Base-by-base conservation (phyloP, 2,329 filamentous ascomycete genomes). In the Thielaviopsis ethacetica region DNA sequence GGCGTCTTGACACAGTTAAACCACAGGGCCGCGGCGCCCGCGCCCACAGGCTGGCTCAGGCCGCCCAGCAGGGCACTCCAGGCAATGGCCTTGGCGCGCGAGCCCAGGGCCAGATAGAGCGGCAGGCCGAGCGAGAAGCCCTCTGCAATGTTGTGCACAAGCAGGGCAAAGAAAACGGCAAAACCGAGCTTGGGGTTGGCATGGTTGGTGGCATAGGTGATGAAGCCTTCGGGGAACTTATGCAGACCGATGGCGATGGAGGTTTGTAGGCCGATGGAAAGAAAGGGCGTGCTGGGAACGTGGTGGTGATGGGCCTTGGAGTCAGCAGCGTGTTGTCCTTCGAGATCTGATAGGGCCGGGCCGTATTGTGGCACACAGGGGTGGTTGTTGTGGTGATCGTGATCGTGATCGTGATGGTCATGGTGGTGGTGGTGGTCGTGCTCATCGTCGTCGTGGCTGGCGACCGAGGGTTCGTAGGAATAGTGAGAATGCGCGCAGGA, bases 81-180 rank as follows among this genome's bases (percentile, higher is more conserved):
- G 61, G 86, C 71, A 73, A 97, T 93, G 19, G 93, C 91, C 65
- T 84, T 85, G 67, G 81, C 74, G 53, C 90, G 85, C 61, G 84
- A 91, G 62, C 85, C 80, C 34, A 96, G 80, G 1, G 93, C 93
- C 66, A 98, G 86, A 71, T 95, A 98, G 0, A 98, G 76, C 0
- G 93, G 93, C 0, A 98, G 74, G 0, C 90, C 89, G 79, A 98
- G 86, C 62, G 91, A 88, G 68, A 97, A 97, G 1, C 93, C 93
- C 73, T 98, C 93, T 27, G 89, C 91, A 66, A 98, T 95, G 72
- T 97, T 98, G 77, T 98, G 93, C 61, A 98, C 91, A 68, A 95
- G 95, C 7, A 98, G 79, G 0, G 93, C 91, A 70, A 97, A 81
- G 72, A 98, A 98, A 58, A 98, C 89, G 57, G 88, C 86, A 70